Evolutionary conservation across 1,139 yeast genomes (phyloP).

Genomic region (Insectozyma bohioensis): DNA sequence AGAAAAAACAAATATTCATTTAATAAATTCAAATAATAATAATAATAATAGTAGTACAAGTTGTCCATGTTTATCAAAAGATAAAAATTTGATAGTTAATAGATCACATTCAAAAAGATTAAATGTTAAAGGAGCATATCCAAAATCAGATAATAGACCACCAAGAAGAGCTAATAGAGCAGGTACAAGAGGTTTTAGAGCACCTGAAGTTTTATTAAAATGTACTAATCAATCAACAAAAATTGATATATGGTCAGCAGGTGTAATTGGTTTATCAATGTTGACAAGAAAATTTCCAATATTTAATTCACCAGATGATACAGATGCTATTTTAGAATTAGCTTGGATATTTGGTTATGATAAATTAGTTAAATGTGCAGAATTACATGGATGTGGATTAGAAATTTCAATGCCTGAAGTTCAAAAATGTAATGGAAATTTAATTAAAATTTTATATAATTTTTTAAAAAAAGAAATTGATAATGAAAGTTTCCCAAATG

Average conservation of each 20-base stretch:
- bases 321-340: conserved; percentile 85
- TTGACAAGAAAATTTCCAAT: conserved; percentile 77
- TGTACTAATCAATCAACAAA: conserved; percentile 82
- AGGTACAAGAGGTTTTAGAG: conserved; percentile 95
- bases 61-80: conserved; percentile 34
- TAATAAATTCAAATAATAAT: neutral
- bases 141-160: conserved; percentile 79
- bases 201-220: conserved; percentile 89
- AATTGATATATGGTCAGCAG: conserved; percentile 92
- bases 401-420: conserved; percentile 51
- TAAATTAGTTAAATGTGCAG: conserved; percentile 74
- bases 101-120: conserved; percentile 34
- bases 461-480: conserved; percentile 33
- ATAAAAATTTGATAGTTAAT: conserved; percentile 19
- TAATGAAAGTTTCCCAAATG: conserved; percentile 38
- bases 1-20: conserved; percentile 38
- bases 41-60: conserved; percentile 12
- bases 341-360: conserved; percentile 80
- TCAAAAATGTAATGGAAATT: conserved; percentile 26
- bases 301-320: conserved; percentile 87
- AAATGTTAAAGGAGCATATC: conserved; percentile 62
- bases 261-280: conserved; percentile 76
- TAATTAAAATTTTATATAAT: conserved; percentile 31
- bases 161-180: conserved; percentile 96
- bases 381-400: conserved; percentile 83